These are phyloP conservation scores for Beauveria asiatica DNA, from an alignment of 2,329 filamentous ascomycete genomes.

Conservation along the genomic window DNA sequence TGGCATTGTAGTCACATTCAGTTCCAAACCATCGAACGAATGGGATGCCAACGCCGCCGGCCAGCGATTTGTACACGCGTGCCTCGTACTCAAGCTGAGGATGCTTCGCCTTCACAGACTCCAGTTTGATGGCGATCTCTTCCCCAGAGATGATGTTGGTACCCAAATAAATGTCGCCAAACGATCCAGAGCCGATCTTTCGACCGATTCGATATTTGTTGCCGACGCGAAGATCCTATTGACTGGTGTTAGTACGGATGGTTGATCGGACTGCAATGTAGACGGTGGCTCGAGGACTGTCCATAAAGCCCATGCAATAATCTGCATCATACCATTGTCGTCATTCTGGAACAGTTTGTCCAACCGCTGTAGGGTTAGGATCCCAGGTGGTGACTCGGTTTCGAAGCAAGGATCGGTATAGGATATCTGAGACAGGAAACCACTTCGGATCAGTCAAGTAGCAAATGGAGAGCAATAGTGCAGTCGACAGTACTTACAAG, in stretches of 20 bases:
- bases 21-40: slow-evolving; percentile 99
- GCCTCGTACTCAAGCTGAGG: slow-evolving; percentile 98
- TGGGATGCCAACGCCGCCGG: slow-evolving; percentile 93
- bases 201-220: slow-evolving; percentile 99
- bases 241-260: not conserved
- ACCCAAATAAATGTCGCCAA: slow-evolving; percentile 97
- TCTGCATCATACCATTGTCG: slow-evolving; percentile 40
- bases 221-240: slow-evolving; percentile 92
- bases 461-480: not conserved
- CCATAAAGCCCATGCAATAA: not conserved
- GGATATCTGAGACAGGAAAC: not conserved
- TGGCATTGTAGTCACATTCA: slow-evolving; percentile 99
- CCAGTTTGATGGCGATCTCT: slow-evolving; percentile 99
- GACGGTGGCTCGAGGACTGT: not conserved
- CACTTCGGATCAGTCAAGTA: not conserved
- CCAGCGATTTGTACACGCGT: slow-evolving; percentile 82
- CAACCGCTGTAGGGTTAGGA: not conserved
- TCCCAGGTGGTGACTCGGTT: not conserved
- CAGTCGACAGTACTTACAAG: not conserved
- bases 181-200: slow-evolving; percentile 96
- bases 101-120: slow-evolving; percentile 99
- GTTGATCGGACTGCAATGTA: not conserved
- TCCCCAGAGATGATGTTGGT: slow-evolving; percentile 99
- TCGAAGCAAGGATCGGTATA: not conserved
- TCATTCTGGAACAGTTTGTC: slow-evolving; percentile 30